These are phyloP conservation scores for Barnettozyma hawaiiensis DNA, from an alignment of 1,139 yeast genomes.

Conservation along the genomic window DNA sequence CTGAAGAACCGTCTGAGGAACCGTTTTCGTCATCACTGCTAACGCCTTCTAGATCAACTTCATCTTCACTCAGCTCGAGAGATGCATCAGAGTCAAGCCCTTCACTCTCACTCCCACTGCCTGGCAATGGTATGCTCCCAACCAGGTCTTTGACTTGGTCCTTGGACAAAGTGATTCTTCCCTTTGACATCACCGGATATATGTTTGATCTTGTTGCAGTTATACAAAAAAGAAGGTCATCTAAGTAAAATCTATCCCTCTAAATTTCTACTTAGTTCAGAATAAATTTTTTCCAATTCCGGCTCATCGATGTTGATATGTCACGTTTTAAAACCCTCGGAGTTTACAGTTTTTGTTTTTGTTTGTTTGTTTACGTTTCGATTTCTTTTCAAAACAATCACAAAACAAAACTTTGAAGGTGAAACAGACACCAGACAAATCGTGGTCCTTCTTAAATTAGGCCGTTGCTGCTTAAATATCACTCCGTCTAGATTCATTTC, in stretches of 20 bases:
- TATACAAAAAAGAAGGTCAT: too few species aligned
- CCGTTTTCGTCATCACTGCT: slow-evolving; percentile 28
- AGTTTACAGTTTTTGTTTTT: too few species aligned
- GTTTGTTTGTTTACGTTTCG: slow-evolving; percentile 4
- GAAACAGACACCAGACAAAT: slow-evolving; percentile 1
- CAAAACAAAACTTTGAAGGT: background rate
- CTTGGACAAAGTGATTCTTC: slow-evolving; percentile 5
- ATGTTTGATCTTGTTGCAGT: background rate
- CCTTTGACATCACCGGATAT: slow-evolving; percentile 8
- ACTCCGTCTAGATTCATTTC: background rate
- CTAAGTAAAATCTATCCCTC: too few species aligned
- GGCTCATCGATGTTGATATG: slow-evolving; percentile 3
- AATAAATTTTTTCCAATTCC: slow-evolving; percentile 1
- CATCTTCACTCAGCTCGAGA: slow-evolving; percentile 16
- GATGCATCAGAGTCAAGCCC: slow-evolving; percentile 11
- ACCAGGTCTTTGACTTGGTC: slow-evolving; percentile 4
- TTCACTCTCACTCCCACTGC: slow-evolving; percentile 8
- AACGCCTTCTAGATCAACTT: slow-evolving; percentile 17
- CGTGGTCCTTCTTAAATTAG: background rate
- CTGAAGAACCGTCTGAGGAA: too few species aligned
- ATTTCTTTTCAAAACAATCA: slow-evolving; percentile 4
- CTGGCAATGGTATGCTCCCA: background rate
- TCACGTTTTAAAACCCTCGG: slow-evolving; percentile 4
- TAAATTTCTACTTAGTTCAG: background rate
- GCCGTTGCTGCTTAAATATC: background rate